Percentiles rank a stretch among this genome's conserved stretches.
Evolutionary conservation across 257 asterid genomes (phyloP).

Genomic region (Fraxinus excelsior): DNA sequence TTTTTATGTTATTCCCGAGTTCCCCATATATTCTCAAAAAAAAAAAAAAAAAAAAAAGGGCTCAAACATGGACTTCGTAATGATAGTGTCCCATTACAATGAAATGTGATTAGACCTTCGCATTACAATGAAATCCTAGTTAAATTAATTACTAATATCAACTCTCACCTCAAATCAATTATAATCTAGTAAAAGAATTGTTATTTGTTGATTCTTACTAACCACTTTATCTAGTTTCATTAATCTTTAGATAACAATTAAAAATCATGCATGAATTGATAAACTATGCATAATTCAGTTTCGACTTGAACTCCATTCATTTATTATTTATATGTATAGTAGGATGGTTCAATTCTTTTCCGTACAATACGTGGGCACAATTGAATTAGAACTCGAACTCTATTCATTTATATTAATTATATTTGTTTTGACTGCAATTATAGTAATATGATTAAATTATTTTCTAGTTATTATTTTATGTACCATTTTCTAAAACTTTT

Average conservation of each 20-base stretch:
- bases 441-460: neutral
- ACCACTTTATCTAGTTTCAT: neutral
- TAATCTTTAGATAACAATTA: neutral
- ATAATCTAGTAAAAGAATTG: neutral
- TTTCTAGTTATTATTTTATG: neutral
- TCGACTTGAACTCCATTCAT: no score
- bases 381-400: neutral
- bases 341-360: no score
- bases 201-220: neutral
- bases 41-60: no score
- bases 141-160: no score
- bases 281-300: no score
- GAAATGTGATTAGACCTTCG: no score
- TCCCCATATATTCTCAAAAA: neutral
- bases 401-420: neutral
- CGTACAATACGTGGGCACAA: neutral
- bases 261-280: no score
- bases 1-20: neutral
- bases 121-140: no score
- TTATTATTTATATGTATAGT: no score
- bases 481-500: no score
- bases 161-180: neutral
- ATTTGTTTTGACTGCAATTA: neutral
- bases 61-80: no score
- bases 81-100: neutral